Conservation (phyloP, 768 basidiomycete species). For the Lyophyllum decastes region DNA sequence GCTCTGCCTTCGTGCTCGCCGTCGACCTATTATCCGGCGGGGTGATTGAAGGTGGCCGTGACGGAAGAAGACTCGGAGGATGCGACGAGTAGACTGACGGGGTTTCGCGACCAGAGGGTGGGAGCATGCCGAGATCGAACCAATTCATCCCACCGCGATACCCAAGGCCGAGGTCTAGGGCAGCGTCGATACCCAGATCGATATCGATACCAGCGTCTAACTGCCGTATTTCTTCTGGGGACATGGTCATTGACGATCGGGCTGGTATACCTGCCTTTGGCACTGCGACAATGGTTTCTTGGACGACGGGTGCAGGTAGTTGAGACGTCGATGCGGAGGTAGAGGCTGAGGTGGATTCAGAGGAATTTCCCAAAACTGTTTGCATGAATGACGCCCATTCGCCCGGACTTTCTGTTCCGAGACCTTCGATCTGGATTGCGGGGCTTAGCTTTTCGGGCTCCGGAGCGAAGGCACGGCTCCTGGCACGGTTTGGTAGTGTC, state of each 20-base stretch:
- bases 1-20: slow-evolving; percentile 16
- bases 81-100: slow-evolving; percentile 38
- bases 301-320: background rate
- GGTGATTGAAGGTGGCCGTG: slow-evolving; percentile 26
- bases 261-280: slow-evolving; percentile 2
- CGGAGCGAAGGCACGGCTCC: slow-evolving; percentile 2
- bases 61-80: slow-evolving; percentile 30
- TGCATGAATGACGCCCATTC: slow-evolving; percentile 46
- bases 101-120: slow-evolving; percentile 28
- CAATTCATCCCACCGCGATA: slow-evolving; percentile 38
- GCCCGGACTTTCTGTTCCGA: slow-evolving; percentile 32
- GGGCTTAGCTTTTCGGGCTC: slow-evolving; percentile 20
- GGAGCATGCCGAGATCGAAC: slow-evolving; percentile 39
- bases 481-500: slow-evolving; percentile 22
- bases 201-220: slow-evolving; percentile 35
- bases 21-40: slow-evolving; percentile 15
- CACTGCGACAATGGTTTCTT: background rate
- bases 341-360: slow-evolving; percentile 14
- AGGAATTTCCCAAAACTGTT: slow-evolving; percentile 32
- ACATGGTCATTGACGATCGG: slow-evolving; percentile 29
- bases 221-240: slow-evolving; percentile 37
- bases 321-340: slow-evolving; percentile 12
- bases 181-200: slow-evolving; percentile 37
- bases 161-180: slow-evolving; percentile 41
- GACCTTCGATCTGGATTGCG: slow-evolving; percentile 30